These are phyloP conservation scores for Pyrus communis DNA, from an alignment of 306 rosid species.

Conservation along the genomic window DNA sequence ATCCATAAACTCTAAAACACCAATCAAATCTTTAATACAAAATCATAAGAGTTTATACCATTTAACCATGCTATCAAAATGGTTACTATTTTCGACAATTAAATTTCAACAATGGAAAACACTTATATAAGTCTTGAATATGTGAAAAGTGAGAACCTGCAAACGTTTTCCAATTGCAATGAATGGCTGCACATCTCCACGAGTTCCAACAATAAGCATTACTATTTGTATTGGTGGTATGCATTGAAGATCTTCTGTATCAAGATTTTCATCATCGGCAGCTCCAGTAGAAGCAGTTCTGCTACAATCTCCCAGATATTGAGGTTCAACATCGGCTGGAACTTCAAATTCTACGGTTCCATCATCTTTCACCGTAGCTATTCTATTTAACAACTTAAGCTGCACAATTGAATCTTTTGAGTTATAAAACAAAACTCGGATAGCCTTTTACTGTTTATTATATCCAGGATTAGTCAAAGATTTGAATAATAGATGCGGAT, in stretches of 20 bases:
- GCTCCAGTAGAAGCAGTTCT: conserved; percentile 21
- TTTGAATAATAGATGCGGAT: not conserved
- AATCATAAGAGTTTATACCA: not conserved
- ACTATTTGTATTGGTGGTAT: conserved; percentile 81
- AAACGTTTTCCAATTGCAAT: conserved; percentile 90
- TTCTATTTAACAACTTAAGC: conserved; percentile 74
- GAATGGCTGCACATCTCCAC: conserved; percentile 98
- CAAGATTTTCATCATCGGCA: conserved; percentile 47
- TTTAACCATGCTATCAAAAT: not conserved
- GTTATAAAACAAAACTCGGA: not conserved
- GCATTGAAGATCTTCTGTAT: conserved; percentile 50
- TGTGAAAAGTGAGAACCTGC: conserved; percentile 49
- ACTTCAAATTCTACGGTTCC: conserved; percentile 95
- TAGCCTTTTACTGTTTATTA: not conserved
- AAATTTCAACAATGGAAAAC: not conserved
- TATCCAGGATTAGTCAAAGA: not conserved
- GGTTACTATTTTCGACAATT: not conserved
- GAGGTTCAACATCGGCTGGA: conserved; percentile 67
- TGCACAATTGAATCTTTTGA: conserved; percentile 39
- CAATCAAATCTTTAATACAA: not conserved
- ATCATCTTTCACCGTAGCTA: conserved; percentile 85
- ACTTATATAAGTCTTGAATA: not conserved
- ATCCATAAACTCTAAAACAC: not conserved
- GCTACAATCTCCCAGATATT: conserved; percentile 29
- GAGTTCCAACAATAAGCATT: conserved; percentile 93